Conservation (phyloP, 2,329 filamentous ascomycete genomes). For the Orbilia blumenaviensis region DNA sequence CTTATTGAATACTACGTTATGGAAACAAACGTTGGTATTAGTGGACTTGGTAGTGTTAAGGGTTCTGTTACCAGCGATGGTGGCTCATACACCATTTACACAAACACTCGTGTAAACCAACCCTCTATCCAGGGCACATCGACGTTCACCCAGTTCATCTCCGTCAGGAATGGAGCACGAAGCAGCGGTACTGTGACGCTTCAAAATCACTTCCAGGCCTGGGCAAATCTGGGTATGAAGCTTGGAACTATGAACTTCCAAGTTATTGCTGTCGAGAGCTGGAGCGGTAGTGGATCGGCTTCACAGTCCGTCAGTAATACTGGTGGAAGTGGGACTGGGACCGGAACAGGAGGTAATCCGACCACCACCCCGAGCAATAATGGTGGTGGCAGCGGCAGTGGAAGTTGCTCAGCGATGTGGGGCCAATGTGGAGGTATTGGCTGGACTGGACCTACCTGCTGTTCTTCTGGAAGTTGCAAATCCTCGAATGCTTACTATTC, state of each 20-base stretch:
- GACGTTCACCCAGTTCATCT: constrained; percentile 68
- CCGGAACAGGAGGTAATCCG: background rate
- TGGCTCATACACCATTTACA: constrained; percentile 62
- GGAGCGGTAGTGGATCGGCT: constrained; percentile 65
- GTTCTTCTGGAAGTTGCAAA: constrained; percentile 59
- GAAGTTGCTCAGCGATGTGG: constrained; percentile 58
- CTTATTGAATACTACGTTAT: constrained; percentile 63
- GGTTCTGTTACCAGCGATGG: constrained; percentile 62
- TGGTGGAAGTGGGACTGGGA: constrained; percentile 8
- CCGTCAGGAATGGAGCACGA: constrained; percentile 65
- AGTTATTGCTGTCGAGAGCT: constrained; percentile 69
- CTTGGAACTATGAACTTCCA: constrained; percentile 67
- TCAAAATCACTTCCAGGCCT: constrained; percentile 67
- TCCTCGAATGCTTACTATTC: constrained; percentile 59
- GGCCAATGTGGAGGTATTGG: constrained; percentile 60
- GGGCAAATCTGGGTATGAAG: constrained; percentile 64
- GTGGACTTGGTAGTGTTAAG: constrained; percentile 59
- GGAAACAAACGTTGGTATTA: constrained; percentile 62
- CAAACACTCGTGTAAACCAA: constrained; percentile 61
- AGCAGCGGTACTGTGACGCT: constrained; percentile 66
- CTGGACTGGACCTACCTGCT: constrained; percentile 60
- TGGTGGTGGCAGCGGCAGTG: background rate
- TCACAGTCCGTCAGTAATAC: constrained; percentile 62
- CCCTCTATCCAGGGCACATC: constrained; percentile 65
- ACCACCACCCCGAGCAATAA: background rate